A percentile compares a stretch with the other conserved stretches of the same genome.
Conservation (phyloP, 1,284 basidiomycete genomes). For the Puccinia polysora region DNA sequence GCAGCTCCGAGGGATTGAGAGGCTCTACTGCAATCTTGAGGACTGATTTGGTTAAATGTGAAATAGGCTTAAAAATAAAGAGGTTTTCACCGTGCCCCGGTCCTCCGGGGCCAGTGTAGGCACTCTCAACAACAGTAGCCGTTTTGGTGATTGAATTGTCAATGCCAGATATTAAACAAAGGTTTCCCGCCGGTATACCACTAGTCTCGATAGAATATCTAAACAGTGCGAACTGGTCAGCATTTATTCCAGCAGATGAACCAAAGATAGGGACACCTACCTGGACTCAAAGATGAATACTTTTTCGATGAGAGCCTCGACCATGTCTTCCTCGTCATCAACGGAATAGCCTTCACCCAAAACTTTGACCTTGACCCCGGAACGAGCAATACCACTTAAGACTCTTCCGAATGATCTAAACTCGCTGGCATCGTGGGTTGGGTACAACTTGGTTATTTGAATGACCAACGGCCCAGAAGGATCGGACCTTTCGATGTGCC, state of each 20-base stretch:
- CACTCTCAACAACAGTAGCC: conserved; percentile 68
- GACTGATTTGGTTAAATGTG: conserved; percentile 94
- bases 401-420: conserved; percentile 95
- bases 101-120: conserved; percentile 53
- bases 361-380: conserved; percentile 84
- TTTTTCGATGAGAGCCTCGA: conserved; percentile 74
- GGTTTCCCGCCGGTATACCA: conserved; percentile 83
- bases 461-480: conserved; percentile 83
- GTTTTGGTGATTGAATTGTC: conserved; percentile 93
- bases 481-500: conserved; percentile 75
- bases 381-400: conserved; percentile 79
- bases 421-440: conserved; percentile 88
- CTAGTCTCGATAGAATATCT: conserved; percentile 86
- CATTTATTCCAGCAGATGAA: background rate
- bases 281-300: conserved; percentile 86
- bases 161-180: conserved; percentile 85
- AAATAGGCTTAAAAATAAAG: conserved; percentile 89
- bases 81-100: conserved; percentile 73
- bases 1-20: conserved; percentile 91
- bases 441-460: conserved; percentile 87
- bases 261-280: conserved; percentile 54
- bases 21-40: conserved; percentile 98
- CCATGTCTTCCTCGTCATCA: conserved; percentile 98
- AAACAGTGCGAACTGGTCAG: conserved; percentile 5
- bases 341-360: conserved; percentile 93